Evolutionary conservation across 2,329 filamentous ascomycete genomes (phyloP).

Genomic region (Exophiala xenobiotica): DNA sequence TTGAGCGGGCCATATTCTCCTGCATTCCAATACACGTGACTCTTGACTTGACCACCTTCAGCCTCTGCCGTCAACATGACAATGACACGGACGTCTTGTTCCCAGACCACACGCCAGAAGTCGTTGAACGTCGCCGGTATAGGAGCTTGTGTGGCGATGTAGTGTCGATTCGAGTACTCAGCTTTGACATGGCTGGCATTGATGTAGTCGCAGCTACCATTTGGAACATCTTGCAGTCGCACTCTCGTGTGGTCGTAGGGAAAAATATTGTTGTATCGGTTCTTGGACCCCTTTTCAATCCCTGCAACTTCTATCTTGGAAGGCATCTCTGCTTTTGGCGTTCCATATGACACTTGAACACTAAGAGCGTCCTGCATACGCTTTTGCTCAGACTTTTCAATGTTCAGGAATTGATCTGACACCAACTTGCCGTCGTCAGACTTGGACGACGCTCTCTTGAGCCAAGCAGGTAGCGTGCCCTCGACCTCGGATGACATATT

Average conservation of each 20-base stretch:
- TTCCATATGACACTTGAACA: slow-evolving; percentile 58
- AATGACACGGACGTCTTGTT: slow-evolving; percentile 89
- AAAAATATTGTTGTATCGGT: slow-evolving; percentile 96
- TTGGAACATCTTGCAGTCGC: slow-evolving; percentile 65
- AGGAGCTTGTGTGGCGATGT: slow-evolving; percentile 94
- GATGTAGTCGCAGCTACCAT: slow-evolving; percentile 83
- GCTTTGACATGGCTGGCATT: slow-evolving; percentile 88
- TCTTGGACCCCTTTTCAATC: slow-evolving; percentile 91
- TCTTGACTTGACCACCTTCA: slow-evolving; percentile 91
- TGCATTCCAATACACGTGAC: slow-evolving; percentile 87
- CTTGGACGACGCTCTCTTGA: slow-evolving; percentile 65
- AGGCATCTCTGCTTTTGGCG: slow-evolving; percentile 40
- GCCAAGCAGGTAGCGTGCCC: slow-evolving; percentile 70
- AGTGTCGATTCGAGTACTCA: slow-evolving; percentile 79
- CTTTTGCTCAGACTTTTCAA: slow-evolving; percentile 81
- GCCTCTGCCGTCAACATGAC: slow-evolving; percentile 95
- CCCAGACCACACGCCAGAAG: slow-evolving; percentile 98
- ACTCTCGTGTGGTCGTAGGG: slow-evolving; percentile 94
- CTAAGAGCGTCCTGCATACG: slow-evolving; percentile 86
- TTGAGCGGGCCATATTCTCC: slow-evolving; percentile 75
- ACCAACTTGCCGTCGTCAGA: slow-evolving; percentile 75
- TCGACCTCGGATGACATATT: slow-evolving; percentile 49
- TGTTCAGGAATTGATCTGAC: slow-evolving; percentile 76
- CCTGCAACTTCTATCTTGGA: slow-evolving; percentile 74
- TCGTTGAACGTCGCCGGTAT: slow-evolving; percentile 91